Base-by-base conservation (phyloP, 495 filamentous ascomycete genomes). In the Penicillium cosmopolitanum region DNA sequence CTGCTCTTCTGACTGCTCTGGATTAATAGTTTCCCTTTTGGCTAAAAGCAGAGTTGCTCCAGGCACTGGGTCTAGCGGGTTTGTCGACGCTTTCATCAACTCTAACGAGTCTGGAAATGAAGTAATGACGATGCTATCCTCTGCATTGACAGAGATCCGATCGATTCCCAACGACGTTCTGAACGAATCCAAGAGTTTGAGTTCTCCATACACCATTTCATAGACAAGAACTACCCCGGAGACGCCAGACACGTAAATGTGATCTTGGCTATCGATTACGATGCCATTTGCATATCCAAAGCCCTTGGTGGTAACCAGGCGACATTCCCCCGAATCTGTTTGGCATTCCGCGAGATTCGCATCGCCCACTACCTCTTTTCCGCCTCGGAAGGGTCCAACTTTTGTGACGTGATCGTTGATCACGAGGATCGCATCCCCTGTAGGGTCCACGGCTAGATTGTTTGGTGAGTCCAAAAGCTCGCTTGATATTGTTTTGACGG, bases 381-480 rank as follows among this genome's bases (percentile, higher is more conserved):
- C 15, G 11, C 19, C 52, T n/a, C 56, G 52, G 10, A 47, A 52
- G 3, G 21, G 18, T 31, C 61, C 61, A 11, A 43, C 12, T 19
- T 58, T 63, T 6, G 18, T 47, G 13, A 15, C 31, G 33, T 55
- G 42, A 18, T 58, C 56, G 15, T 64, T 64, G 6, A 56, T 59
- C 35, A 64, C 50, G 12, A 55, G 16, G 15, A 64, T 53, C 19
- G 23, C 50, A 19, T 33, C 21, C 25, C 56, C 61, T 21, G 51
- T 42, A 12, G 38, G 1, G 12, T 63, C 47, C 13, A 63, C 56
- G 4, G 61, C 56, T 23, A 63, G 12, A 9, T 25, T 51, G 23
- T 63, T 63, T 18, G 61, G 61, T 2, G 61, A 56, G 21, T 51
- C 13, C 11, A 60, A 38, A 2, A 48, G 40, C 5, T 53, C 53